Evolutionary conservation across 768 basidiomycete species (phyloP), one percentile per base, ranked within the genome.

Genomic region (Boletus reticulatus): DNA sequence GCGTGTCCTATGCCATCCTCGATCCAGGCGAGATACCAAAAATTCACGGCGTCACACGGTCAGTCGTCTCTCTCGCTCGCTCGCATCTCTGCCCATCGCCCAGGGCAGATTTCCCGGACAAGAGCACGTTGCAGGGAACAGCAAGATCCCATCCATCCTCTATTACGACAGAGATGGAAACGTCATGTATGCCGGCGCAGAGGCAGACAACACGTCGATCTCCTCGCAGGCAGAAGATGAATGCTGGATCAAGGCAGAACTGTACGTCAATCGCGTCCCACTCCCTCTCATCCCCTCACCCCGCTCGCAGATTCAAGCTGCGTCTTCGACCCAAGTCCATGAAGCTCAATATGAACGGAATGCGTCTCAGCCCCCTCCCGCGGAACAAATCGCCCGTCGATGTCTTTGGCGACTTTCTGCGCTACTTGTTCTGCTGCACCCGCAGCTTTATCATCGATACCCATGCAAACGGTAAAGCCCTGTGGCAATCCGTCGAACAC

Each of bases 101-200:
- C 57, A 51, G 59, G 58, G 24, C 58, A 90, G 89, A 54, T 92
- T 90, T 54, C 89, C 89, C 10, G 89, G 89, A 17, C 89, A 91
- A 71, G 89, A 92, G 71, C 88, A 92, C 78, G 87, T 89, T 46
- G 88, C 85, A 14, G 89, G 89, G 38, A 92, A 90, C 68, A 85
- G 87, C 55, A 92, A 92, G 74, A 91, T 92, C 63, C 89, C 89
- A 38, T 84, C 89, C 22, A 69, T 87, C 24, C 80, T 92, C 71
- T 91, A 84, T 67, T 91, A 91, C 61, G 86, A 91, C 63, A 76
- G 72, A 59, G 67, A 77, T 44, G 89, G 89, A 7, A 76, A 70
- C 57, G 78, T 90, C 77, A 83, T 80, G 72, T 85, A 81, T 42
- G 88, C 87, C 6, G 88, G 89, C 10, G 89, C 89, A 55, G 89